Evolutionary conservation across 2,329 filamentous ascomycete species (phyloP).

Genomic region (Xylariaceae sp.): DNA sequence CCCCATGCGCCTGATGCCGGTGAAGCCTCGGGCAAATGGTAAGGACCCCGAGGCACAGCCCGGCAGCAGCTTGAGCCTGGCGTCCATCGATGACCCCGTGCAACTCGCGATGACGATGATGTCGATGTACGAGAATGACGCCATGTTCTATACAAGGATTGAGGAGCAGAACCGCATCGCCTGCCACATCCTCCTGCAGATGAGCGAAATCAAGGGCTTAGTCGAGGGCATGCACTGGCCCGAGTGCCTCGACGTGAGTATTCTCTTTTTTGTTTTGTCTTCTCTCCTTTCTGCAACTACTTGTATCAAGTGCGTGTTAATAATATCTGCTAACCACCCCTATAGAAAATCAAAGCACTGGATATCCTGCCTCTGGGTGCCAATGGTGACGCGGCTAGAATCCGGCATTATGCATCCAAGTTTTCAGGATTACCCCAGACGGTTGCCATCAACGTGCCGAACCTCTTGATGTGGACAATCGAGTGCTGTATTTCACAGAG

Average conservation of each 20-base stretch:
- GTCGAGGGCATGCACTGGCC: slow-evolving; percentile 60
- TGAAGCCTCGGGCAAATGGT: slow-evolving; percentile 68
- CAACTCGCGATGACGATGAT: slow-evolving; percentile 64
- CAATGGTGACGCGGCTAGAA: slow-evolving; percentile 72
- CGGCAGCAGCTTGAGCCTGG: slow-evolving; percentile 62
- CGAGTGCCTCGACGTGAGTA: slow-evolving; percentile 60
- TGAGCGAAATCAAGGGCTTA: slow-evolving; percentile 62
- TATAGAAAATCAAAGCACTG: slow-evolving; percentile 70
- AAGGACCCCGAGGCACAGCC: slow-evolving; percentile 44
- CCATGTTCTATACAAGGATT: slow-evolving; percentile 63
- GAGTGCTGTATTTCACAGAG: slow-evolving; percentile 80
- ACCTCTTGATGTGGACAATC: slow-evolving; percentile 92
- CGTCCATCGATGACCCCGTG: slow-evolving; percentile 62
- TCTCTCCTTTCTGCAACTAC: background rate
- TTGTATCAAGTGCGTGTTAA: background rate
- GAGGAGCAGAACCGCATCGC: slow-evolving; percentile 59
- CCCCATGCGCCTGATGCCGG: slow-evolving; percentile 74
- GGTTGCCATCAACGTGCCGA: slow-evolving; percentile 86
- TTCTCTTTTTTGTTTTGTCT: slow-evolving; percentile 6
- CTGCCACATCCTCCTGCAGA: slow-evolving; percentile 59
- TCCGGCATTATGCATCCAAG: slow-evolving; percentile 78
- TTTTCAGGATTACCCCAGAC: slow-evolving; percentile 79
- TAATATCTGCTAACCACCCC: slow-evolving; percentile 12
- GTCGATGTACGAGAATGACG: slow-evolving; percentile 63
- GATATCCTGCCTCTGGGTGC: slow-evolving; percentile 81